Evolutionary conservation across 306 rosid genomes (phyloP), one percentile per base, ranked within the genome.

Genomic region (Dalbergia cultrata): DNA sequence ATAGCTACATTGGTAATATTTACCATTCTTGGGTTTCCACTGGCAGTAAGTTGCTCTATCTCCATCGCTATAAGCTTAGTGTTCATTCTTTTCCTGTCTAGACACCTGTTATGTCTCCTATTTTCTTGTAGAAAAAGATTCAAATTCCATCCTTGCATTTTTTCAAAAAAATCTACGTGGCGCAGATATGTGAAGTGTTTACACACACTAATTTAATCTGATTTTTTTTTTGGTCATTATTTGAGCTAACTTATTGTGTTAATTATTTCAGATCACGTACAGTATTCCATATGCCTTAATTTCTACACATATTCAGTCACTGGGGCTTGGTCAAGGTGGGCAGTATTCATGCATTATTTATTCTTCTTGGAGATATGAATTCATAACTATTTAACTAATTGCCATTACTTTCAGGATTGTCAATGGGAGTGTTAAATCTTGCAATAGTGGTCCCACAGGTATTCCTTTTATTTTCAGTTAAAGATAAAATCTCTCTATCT

Each of bases 281-380:
- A 90, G 98, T 74, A 94, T 90, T 86, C 98, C 97, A 31, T 96
- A 93, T 86, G 98, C 99, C 67, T 85, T 93, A 86, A 80, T 92
- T 73, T 92, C 96, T 70, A 68, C 94, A 1, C 94, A 91, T 59
- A 92, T 92, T 19, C 97, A 93, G 80, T 81, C 98, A 85, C 81
- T 95, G 88, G 98, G 98, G 71, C 97, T 90, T 52, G 99, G 97
- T 70, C 97, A 93, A 92, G 97, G 99, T 93, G 71, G 75, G 89
- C 47, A 67, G 10, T 57, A 49, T 60, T 50, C 74, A 19, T 26
- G 68, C 50, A 67, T 53, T 72, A 22, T 35, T 65, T 66, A 41
- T 78, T 19, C 67, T 65, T 79, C 34, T 58, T 37, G 67, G 60
- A 35, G 69, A 71, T 67, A 59, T 34, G 78, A 57, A 47, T 69